Evolutionary conservation across 176 grass and related monocot species (phyloP).

Genomic region (Rhynchospora pubera): DNA sequence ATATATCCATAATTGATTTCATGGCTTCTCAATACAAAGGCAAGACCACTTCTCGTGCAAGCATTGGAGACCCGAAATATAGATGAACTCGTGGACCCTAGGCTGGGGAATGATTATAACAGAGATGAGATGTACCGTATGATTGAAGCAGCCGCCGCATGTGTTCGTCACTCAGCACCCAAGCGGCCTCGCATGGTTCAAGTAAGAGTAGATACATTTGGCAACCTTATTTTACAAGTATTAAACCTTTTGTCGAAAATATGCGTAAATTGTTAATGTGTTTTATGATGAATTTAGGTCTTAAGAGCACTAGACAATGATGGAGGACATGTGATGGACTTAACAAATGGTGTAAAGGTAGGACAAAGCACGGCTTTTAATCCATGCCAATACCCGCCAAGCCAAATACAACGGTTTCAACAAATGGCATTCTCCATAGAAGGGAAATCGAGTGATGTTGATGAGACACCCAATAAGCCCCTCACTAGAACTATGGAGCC

Average conservation of each 20-base stretch:
- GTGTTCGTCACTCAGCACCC: slow-evolving; percentile 64
- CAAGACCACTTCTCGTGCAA: slow-evolving; percentile 38
- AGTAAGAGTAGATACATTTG: slow-evolving; percentile 3
- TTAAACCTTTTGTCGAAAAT: background rate
- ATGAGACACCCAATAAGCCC: background rate
- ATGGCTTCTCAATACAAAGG: slow-evolving; percentile 20
- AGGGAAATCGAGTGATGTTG: slow-evolving; percentile 42
- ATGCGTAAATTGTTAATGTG: background rate
- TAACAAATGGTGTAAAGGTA: slow-evolving; percentile 63
- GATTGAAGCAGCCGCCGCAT: slow-evolving; percentile 73
- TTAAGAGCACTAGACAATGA: slow-evolving; percentile 57
- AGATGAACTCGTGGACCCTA: slow-evolving; percentile 38
- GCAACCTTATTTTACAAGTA: background rate
- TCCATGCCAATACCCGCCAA: slow-evolving; percentile 5
- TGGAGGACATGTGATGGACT: slow-evolving; percentile 37
- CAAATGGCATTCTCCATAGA: slow-evolving; percentile 53
- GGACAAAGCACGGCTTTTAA: slow-evolving; percentile 39
- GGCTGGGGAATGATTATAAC: slow-evolving; percentile 39
- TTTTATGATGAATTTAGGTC: slow-evolving; percentile 39
- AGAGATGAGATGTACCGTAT: slow-evolving; percentile 45
- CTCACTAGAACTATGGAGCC: background rate
- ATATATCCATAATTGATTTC: background rate
- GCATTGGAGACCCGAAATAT: slow-evolving; percentile 48
- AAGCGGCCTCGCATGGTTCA: slow-evolving; percentile 60
- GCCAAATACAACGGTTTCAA: slow-evolving; percentile 44